phyloP scores from a whole-genome alignment of 345 rosid species.

The Camelina hispida region DNA sequence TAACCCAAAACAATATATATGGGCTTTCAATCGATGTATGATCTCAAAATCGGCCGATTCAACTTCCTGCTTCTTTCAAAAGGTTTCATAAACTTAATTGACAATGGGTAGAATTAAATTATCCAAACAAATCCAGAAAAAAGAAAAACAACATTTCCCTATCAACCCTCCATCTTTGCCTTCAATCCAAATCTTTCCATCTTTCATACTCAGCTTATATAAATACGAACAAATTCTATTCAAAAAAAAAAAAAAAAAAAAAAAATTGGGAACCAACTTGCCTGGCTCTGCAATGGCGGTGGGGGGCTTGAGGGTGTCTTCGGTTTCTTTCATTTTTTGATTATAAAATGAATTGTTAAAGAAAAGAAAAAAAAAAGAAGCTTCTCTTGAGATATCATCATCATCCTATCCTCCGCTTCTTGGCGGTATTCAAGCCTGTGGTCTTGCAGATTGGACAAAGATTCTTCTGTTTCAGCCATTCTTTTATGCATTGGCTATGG shows the following conservation, averaged over 20 bases:
- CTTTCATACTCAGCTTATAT: constrained; percentile 2
- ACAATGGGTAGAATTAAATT: constrained; percentile 28
- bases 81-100: constrained; percentile 26
- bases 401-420: constrained; percentile 41
- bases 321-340: constrained; percentile 28
- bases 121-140: constrained; percentile 33
- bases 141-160: constrained; percentile 22
- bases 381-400: not conserved
- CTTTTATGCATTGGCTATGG: constrained; percentile 70
- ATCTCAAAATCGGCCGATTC: constrained; percentile 3
- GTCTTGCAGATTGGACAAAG: constrained; percentile 91
- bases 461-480: constrained; percentile 85
- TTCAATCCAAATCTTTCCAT: constrained; percentile 28
- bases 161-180: constrained; percentile 18
- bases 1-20: not conserved
- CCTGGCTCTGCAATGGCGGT: constrained; percentile 34
- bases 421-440: constrained; percentile 61
- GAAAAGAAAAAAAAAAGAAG: not conserved
- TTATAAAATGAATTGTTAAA: constrained; percentile 20
- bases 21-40: not conserved
- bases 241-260: not conserved
- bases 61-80: constrained; percentile 16
- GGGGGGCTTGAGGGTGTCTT: constrained; percentile 19
- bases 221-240: constrained; percentile 9
- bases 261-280: constrained; percentile 24